A percentile compares a stretch with the other conserved stretches of the same genome.
These are phyloP conservation scores for Lanmaoa pseudosensibilis DNA, from an alignment of 768 basidiomycete species.

Conservation along the genomic window DNA sequence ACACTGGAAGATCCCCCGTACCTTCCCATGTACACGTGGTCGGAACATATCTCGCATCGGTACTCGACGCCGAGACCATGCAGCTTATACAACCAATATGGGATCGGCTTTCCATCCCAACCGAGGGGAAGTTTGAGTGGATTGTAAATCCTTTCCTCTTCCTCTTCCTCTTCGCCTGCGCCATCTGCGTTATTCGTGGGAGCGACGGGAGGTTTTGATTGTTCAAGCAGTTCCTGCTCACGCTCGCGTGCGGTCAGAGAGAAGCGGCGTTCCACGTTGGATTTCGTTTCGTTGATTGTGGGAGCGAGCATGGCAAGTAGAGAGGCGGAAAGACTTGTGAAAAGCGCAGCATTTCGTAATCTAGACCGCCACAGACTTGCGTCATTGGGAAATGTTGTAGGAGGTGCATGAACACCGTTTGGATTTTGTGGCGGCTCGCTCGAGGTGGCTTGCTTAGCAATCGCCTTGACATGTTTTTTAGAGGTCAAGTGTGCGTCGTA, in stretches of 20 bases:
- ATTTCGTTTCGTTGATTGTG: slow-evolving; percentile 84
- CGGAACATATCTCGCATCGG: slow-evolving; percentile 95
- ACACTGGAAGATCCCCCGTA: slow-evolving; percentile 32
- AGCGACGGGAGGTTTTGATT: slow-evolving; percentile 50
- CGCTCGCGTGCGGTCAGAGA: slow-evolving; percentile 97
- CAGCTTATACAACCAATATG: slow-evolving; percentile 97
- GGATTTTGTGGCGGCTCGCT: slow-evolving; percentile 36
- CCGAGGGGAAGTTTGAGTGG: slow-evolving; percentile 95
- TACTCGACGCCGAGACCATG: slow-evolving; percentile 99
- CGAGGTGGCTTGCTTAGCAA: slow-evolving; percentile 65
- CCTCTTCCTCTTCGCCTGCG: slow-evolving; percentile 81
- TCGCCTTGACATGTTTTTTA: slow-evolving; percentile 93
- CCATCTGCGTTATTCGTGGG: slow-evolving; percentile 44
- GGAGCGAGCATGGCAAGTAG: slow-evolving; percentile 64
- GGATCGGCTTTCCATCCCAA: slow-evolving; percentile 99
- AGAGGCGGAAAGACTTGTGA: slow-evolving; percentile 67
- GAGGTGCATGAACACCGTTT: slow-evolving; percentile 29
- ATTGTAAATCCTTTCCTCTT: slow-evolving; percentile 96
- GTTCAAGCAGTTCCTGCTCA: slow-evolving; percentile 88
- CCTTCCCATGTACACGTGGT: slow-evolving; percentile 96
- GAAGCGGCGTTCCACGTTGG: slow-evolving; percentile 94
- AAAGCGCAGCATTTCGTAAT: slow-evolving; percentile 62
- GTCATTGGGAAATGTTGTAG: slow-evolving; percentile 36
- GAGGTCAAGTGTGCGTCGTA: slow-evolving; percentile 95
- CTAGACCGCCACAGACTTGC: slow-evolving; percentile 42